A percentile compares a stretch with the other conserved stretches of the same genome.
Conservation (phyloP, 2,329 filamentous ascomycete species). For the Orbilia javanica region DNA sequence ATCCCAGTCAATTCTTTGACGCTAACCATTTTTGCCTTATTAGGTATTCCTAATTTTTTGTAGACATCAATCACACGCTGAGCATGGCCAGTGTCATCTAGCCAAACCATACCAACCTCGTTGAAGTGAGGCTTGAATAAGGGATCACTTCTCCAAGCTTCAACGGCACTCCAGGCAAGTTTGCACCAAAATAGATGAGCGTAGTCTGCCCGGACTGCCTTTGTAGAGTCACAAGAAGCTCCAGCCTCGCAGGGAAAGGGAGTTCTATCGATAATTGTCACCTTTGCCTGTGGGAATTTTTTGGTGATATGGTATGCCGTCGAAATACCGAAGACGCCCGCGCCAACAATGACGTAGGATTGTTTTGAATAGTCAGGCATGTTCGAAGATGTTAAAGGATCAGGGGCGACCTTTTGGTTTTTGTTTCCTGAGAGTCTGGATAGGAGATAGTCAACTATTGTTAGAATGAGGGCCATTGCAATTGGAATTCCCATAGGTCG, state of each 20-base stretch:
- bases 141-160: slow-evolving; percentile 72
- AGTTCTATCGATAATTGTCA: slow-evolving; percentile 73
- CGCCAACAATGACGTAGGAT: slow-evolving; percentile 73
- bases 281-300: slow-evolving; percentile 68
- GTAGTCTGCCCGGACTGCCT: slow-evolving; percentile 78
- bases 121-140: slow-evolving; percentile 73
- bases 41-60: slow-evolving; percentile 66
- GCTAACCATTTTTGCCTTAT: slow-evolving; percentile 66
- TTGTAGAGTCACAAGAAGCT: slow-evolving; percentile 80
- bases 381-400: not conserved
- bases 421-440: not conserved
- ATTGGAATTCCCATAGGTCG: not conserved
- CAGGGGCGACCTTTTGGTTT: not conserved
- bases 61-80: slow-evolving; percentile 71
- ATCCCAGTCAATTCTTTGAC: slow-evolving; percentile 70
- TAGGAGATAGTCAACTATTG: not conserved
- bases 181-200: slow-evolving; percentile 74
- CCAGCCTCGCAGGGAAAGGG: slow-evolving; percentile 70
- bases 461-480: not conserved
- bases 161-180: slow-evolving; percentile 75
- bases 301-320: slow-evolving; percentile 75
- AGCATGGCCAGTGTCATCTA: slow-evolving; percentile 69
- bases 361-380: slow-evolving; percentile 7
- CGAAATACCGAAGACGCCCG: slow-evolving; percentile 75
- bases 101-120: slow-evolving; percentile 73